Percentiles rank a stretch among this genome's conserved stretches.
These are phyloP conservation scores for Kwoniella botswanensis DNA, from an alignment of 768 basidiomycete species.

Conservation along the genomic window DNA sequence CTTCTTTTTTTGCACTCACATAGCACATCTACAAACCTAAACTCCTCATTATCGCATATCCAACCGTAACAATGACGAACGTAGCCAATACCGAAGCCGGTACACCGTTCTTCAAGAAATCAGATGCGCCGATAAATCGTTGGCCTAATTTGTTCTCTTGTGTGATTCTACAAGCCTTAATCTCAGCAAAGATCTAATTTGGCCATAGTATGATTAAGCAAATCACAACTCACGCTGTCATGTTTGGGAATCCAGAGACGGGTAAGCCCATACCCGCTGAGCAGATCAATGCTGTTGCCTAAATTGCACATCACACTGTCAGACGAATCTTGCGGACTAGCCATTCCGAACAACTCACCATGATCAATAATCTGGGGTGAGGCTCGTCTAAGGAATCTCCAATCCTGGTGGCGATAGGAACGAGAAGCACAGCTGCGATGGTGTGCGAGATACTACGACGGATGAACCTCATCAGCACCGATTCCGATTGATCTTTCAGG, in stretches of 20 bases:
- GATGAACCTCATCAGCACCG: too few relatives aligned
- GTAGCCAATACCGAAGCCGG: constrained; percentile 92
- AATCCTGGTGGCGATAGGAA: constrained; percentile 91
- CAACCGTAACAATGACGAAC: constrained; percentile 81
- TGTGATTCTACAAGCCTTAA: constrained; percentile 59
- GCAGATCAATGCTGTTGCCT: constrained; percentile 80
- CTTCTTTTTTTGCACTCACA: too few relatives aligned
- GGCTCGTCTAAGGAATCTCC: constrained; percentile 74
- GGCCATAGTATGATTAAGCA: too few relatives aligned
- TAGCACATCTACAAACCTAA: constrained; percentile 11
- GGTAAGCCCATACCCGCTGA: constrained; percentile 98
- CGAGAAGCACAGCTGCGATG: constrained; percentile 93
- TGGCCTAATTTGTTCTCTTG: constrained; percentile 95
- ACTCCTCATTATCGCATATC: constrained; percentile 66
- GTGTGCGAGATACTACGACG: constrained; percentile 81
- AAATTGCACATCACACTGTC: background rate
- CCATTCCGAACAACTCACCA: constrained; percentile 62
- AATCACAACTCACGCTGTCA: constrained; percentile 72
- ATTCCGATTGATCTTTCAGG: too few relatives aligned
- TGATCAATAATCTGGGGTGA: constrained; percentile 82
- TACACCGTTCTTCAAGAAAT: constrained; percentile 92
- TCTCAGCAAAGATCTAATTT: too few relatives aligned
- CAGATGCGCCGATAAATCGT: constrained; percentile 76
- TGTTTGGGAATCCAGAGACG: constrained; percentile 98
- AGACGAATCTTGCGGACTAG: background rate